A percentile compares a stretch with the other conserved stretches of the same genome.
phyloP scores from a whole-genome alignment of 2,329 filamentous ascomycete genomes.

The Claviceps fusiformis region DNA sequence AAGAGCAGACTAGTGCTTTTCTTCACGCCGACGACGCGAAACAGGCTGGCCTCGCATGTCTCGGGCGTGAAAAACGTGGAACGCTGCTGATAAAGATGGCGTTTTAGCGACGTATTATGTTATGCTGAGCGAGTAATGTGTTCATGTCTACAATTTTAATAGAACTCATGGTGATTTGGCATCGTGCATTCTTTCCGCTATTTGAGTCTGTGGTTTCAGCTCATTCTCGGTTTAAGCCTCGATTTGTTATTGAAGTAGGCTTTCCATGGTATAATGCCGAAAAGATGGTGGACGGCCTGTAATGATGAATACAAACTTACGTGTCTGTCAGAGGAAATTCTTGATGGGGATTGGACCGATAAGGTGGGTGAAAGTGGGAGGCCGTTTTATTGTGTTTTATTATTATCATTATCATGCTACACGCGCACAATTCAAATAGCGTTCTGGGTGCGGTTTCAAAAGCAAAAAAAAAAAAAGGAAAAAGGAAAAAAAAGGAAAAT shows the following conservation, averaged over 20 bases:
- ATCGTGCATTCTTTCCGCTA: not conserved
- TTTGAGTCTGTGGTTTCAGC: not conserved
- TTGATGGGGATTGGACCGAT: no score
- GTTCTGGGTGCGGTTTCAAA: no score
- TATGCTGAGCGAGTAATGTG: not conserved
- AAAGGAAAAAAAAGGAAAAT: no score
- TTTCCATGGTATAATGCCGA: no score
- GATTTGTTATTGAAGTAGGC: not conserved
- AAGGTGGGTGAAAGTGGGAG: no score
- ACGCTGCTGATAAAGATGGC: not conserved
- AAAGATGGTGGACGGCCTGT: no score
- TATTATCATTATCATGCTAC: no score
- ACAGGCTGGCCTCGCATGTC: not conserved
- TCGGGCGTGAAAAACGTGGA: not conserved
- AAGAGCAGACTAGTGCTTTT: constrained; percentile 16
- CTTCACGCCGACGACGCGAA: not conserved
- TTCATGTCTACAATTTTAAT: not conserved
- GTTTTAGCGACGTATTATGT: not conserved
- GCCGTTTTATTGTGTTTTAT: no score
- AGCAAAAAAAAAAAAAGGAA: no score
- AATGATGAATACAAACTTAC: no score
- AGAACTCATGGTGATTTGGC: not conserved
- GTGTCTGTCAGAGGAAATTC: no score
- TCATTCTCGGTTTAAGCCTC: not conserved
- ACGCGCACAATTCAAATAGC: no score